Percentiles rank a stretch among this genome's conserved stretches.
phyloP scores from a whole-genome alignment of 441 rosid species.

The Erodium trifolium region DNA sequence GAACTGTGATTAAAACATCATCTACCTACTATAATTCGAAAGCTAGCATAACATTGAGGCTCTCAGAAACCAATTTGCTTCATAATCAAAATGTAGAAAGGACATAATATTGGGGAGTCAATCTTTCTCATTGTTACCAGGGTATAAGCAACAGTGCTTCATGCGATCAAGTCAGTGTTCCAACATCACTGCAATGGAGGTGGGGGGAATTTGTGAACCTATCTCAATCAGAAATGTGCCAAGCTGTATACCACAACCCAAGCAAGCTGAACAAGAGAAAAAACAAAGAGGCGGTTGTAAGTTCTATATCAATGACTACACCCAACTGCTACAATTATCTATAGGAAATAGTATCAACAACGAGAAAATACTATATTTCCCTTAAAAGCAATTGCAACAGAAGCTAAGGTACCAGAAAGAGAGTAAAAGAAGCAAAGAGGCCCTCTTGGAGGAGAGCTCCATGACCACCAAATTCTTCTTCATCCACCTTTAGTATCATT shows the following conservation, averaged over 20 bases:
- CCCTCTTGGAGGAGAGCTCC: constrained; percentile 92
- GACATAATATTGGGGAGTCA: not conserved
- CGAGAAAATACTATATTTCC: not conserved
- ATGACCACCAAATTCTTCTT: constrained; percentile 65
- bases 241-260: constrained; percentile 94
- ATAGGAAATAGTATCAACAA: not conserved
- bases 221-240: constrained; percentile 54
- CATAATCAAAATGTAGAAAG: not conserved
- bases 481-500: constrained; percentile 51
- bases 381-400: not conserved
- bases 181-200: not conserved
- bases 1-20: constrained; percentile 13
- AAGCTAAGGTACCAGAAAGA: constrained; percentile 6
- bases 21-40: not conserved
- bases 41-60: not conserved
- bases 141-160: not conserved
- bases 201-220: not conserved
- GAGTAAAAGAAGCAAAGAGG: constrained; percentile 41
- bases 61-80: not conserved
- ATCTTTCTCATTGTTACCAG: not conserved
- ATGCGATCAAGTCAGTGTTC: not conserved
- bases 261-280: constrained; percentile 45
- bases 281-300: constrained; percentile 10
- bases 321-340: not conserved
- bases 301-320: constrained; percentile 3